Conservation (phyloP, 352 stramenopile species). For the Phytophthora niederhauseri region DNA sequence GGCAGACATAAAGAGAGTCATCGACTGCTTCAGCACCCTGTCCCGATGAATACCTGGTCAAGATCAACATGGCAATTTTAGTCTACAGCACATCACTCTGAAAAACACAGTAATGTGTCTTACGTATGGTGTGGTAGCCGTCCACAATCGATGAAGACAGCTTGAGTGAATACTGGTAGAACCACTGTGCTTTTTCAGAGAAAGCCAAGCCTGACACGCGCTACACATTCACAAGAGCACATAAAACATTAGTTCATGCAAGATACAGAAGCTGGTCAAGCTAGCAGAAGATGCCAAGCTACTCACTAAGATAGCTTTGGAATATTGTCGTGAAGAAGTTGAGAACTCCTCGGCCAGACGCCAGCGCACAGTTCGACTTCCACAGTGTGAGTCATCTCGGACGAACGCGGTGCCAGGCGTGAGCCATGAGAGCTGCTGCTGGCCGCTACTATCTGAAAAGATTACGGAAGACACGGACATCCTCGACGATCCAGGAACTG, state of each 20-base stretch:
- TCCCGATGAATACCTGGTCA: constrained; percentile 64
- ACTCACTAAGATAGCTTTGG: constrained; percentile 34
- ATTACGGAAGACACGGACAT: constrained; percentile 37
- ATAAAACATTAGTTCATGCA: background rate
- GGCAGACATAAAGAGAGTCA: constrained; percentile 59
- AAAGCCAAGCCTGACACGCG: constrained; percentile 52
- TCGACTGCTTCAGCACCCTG: constrained; percentile 73
- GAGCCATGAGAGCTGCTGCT: constrained; percentile 37
- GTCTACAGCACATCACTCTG: background rate
- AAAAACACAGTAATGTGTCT: constrained; percentile 10
- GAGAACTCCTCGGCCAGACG: constrained; percentile 36
- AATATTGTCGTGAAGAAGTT: constrained; percentile 35
- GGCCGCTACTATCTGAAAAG: constrained; percentile 33
- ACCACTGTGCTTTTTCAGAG: constrained; percentile 67
- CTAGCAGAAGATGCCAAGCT: background rate
- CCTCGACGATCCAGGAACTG: constrained; percentile 15
- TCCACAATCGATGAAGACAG: constrained; percentile 57
- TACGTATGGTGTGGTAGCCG: constrained; percentile 73
- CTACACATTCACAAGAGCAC: constrained; percentile 26
- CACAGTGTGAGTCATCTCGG: constrained; percentile 32
- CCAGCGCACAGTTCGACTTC: constrained; percentile 22
- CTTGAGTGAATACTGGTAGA: constrained; percentile 70
- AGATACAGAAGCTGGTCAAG: no score
- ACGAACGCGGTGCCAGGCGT: constrained; percentile 40
- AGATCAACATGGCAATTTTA: background rate